These are phyloP conservation scores for Pythium brassicae DNA, from an alignment of 352 stramenopile species.

Conservation along the genomic window DNA sequence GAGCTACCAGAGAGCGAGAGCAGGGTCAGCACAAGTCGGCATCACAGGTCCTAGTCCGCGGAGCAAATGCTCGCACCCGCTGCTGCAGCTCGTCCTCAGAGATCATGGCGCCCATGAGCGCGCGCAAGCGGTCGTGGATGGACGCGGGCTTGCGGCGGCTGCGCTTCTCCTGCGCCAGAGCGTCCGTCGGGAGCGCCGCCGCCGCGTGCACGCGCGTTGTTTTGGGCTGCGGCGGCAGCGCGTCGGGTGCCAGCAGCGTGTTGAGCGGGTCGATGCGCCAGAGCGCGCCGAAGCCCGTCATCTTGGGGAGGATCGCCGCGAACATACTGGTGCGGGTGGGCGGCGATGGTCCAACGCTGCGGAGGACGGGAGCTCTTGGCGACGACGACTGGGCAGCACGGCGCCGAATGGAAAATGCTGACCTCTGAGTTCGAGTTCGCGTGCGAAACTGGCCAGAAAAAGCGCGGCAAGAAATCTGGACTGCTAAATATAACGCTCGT, in stretches of 20 bases:
- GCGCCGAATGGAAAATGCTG: too few species aligned
- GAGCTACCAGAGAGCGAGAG: slow-evolving; percentile 25
- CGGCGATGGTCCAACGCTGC: not conserved
- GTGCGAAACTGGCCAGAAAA: not conserved
- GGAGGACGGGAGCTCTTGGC: not conserved
- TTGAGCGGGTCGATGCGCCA: slow-evolving; percentile 44
- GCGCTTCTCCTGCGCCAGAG: slow-evolving; percentile 3
- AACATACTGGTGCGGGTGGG: slow-evolving; percentile 2
- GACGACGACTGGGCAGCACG: not conserved
- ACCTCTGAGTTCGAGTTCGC: too few species aligned
- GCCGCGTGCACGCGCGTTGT: slow-evolving; percentile 18
- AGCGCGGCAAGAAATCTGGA: not conserved
- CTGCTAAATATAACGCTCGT: too few species aligned
- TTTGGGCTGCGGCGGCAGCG: slow-evolving; percentile 16
- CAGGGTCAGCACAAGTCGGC: too few species aligned
- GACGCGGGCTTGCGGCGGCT: slow-evolving; percentile 18
- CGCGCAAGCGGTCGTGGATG: slow-evolving; percentile 59
- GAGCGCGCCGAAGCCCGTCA: slow-evolving; percentile 29
- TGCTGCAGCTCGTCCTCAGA: slow-evolving; percentile 52
- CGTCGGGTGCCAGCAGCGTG: slow-evolving; percentile 11
- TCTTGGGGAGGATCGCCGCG: slow-evolving; percentile 12
- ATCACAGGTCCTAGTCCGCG: too few species aligned
- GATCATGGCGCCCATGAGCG: slow-evolving; percentile 57
- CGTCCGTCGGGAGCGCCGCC: slow-evolving; percentile 1
- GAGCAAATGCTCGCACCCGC: slow-evolving; percentile 11